Base-by-base conservation (phyloP, 306 rosid species). In the Quercus wislizeni region DNA sequence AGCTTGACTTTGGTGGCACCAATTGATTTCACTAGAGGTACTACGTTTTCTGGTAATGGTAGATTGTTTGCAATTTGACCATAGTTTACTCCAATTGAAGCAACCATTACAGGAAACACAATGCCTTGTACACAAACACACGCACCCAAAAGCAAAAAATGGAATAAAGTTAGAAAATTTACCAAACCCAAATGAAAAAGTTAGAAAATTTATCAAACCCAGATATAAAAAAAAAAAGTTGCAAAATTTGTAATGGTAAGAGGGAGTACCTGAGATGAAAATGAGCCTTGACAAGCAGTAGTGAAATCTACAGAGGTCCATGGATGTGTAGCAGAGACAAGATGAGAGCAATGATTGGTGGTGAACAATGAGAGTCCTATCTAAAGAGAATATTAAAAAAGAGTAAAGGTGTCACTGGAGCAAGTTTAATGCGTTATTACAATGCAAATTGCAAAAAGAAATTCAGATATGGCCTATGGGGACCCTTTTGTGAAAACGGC, bases 61-160 rank as follows among this genome's bases (percentile, higher is more conserved):
- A 96, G 85, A 71, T 96, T 96, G 93, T 91, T 90, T 1, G 92
- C 98, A 17, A 96, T 93, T 83, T 93, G 99, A 17, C 99, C 98
- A 76, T 96, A 96, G 89, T 96, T 96, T 21, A 96, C 84, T 15
- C 99, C 98, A 43, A 93, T 77, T n/a, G 97, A 85, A 2, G 21
- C 70, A 0, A 78, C 92, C 87, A 55, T 75, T 69, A 20, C 82
- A 19, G 87, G 76, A 54, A 74, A 72, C 79, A 82, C 15, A 2
- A 82, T 20, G 17, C 78, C 91, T 88, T 52, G 25, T 1, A 13
- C 58, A 38, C 23, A 64, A 4, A 76, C 49, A 83, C 30, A 71
- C 41, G 13, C 23, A 57, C 35, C 57, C 33, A 5, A n/a, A 67
- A 17, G 35, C 58, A 23, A 52, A 7, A 28, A 55, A 20, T 49